Conservation (phyloP, 2,329 filamentous ascomycete genomes). For the Penicillium concentricum region DNA sequence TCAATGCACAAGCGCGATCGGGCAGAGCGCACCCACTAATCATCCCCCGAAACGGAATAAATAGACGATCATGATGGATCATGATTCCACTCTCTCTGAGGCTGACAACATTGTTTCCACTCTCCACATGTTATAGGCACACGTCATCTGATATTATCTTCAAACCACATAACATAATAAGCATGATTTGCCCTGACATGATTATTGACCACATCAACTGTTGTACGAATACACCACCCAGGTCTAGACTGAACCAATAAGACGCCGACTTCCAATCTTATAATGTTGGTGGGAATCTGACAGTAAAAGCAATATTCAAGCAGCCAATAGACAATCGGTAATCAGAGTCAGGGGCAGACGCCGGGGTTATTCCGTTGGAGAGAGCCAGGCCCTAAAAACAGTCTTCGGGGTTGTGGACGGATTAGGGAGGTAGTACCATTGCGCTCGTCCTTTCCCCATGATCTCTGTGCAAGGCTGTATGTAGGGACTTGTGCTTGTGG, state of each 20-base stretch:
- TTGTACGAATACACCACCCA: not conserved
- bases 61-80: slow-evolving; percentile 23
- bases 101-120: not conserved
- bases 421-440: slow-evolving; percentile 12
- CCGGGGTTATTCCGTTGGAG: not conserved
- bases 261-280: no score
- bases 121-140: not conserved
- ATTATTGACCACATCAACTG: no score
- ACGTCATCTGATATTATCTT: not conserved
- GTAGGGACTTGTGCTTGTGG: slow-evolving; percentile 2
- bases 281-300: not conserved
- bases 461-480: slow-evolving; percentile 5
- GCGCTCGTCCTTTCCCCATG: not conserved
- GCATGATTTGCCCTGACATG: not conserved
- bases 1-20: slow-evolving; percentile 6
- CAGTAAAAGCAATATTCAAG: not conserved
- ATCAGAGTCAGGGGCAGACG: not conserved
- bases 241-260: not conserved
- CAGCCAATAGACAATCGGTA: not conserved
- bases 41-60: slow-evolving; percentile 16
- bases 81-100: slow-evolving; percentile 9
- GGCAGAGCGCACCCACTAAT: not conserved
- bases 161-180: not conserved
- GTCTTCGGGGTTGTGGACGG: slow-evolving; percentile 10
- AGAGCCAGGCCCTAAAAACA: not conserved